These are phyloP conservation scores for Clonostachys rosea DNA, from an alignment of 2,329 filamentous ascomycete genomes.

Conservation along the genomic window DNA sequence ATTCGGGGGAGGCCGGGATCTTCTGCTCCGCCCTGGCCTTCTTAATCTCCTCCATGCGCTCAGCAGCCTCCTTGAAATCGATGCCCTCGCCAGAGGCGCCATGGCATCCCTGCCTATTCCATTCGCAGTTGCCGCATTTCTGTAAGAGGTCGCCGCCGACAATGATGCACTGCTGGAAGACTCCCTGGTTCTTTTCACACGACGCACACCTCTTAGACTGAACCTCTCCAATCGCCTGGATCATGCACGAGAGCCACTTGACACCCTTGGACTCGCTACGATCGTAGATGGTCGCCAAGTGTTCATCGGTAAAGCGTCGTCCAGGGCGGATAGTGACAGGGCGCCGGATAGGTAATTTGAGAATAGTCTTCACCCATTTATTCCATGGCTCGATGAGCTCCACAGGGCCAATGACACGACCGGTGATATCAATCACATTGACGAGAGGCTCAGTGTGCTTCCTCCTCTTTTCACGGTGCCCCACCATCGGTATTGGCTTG, in stretches of 20 bases:
- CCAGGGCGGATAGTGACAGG: constrained; percentile 33
- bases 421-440: constrained; percentile 28
- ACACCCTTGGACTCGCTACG: constrained; percentile 32
- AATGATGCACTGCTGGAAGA: constrained; percentile 39
- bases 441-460: constrained; percentile 12
- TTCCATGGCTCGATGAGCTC: constrained; percentile 29
- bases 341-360: constrained; percentile 28
- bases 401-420: constrained; percentile 29
- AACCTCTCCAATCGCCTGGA: constrained; percentile 40
- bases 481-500: neutral
- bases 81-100: constrained; percentile 13
- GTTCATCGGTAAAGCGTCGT: constrained; percentile 30
- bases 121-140: constrained; percentile 47
- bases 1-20: no score
- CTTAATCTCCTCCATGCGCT: neutral
- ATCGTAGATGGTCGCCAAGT: constrained; percentile 33
- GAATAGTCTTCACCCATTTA: constrained; percentile 30
- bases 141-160: constrained; percentile 33
- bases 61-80: constrained; percentile 2
- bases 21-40: neutral
- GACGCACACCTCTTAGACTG: constrained; percentile 31
- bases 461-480: neutral
- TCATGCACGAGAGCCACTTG: constrained; percentile 43
- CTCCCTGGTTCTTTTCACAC: constrained; percentile 35
- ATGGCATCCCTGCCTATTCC: constrained; percentile 34